Base-by-base conservation (phyloP, 805 yeast genomes). In the Maudiozyma turicensis region DNA sequence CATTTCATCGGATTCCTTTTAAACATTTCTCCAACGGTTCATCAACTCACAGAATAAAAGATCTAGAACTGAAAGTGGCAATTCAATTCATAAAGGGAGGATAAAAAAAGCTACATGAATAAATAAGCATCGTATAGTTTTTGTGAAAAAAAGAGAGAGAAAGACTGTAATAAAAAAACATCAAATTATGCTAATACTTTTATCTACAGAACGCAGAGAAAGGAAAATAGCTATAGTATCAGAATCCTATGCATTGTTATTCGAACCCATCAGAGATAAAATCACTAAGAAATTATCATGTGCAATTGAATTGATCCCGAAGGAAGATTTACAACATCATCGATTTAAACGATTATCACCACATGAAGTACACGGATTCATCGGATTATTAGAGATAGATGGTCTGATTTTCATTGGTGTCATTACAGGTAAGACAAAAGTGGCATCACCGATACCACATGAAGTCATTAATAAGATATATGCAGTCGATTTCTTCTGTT, bases 401-500 rank as follows among this genome's bases (percentile, higher is more conserved):
- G 71, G 72, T 9, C 82, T 84, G 48, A 77, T 81, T 1, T 93
- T 82, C 58, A 68, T 93, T 34, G 85, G 95, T 45, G 78, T 86
- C 0, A 87, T 93, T 47, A 82, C 95, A 0, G 84, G 87, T 0
- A 80, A 84, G 29, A 66, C 80, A 1, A 77, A 80, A 54, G 95
- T 86, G 9, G 98, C 98, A 0, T 71, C 75, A 30, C 98, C 98
- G 0, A 72, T 86, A 11, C 81, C 83, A 0, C 78, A 78, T 38
- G 95, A 93, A 63, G 73, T 86, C 1, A 84, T 93, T 32, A 81
- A 86, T 61, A 81, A 81, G 58, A 90, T 93, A 40, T 76, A 74
- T 59, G 80, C 81, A 13, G 96, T 91, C 32, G 97, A 90, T 57
- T 93, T 93, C 64, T 77, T 83, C 56, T 84, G 95, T 51, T 68